Conservation (phyloP, 1,284 basidiomycete species). For the Fistulinella cinereoalba region DNA sequence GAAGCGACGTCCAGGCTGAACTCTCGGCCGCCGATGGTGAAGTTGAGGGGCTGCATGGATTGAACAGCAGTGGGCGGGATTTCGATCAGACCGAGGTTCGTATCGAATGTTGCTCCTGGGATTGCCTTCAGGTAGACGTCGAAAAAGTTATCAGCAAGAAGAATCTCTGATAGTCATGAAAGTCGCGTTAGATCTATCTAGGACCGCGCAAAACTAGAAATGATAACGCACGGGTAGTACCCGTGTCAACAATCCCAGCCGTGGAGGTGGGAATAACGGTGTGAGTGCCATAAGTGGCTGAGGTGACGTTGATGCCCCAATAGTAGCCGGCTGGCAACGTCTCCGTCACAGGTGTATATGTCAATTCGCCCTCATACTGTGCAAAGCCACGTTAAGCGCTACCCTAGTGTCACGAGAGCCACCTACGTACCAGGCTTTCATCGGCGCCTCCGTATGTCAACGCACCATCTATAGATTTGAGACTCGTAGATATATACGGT, state of each 20-base stretch:
- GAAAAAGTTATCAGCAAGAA: slow-evolving; percentile 24
- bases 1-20: slow-evolving; percentile 23
- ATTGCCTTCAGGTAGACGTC: slow-evolving; percentile 17
- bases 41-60: slow-evolving; percentile 20
- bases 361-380: slow-evolving; percentile 20
- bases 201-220: background rate
- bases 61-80: slow-evolving; percentile 16
- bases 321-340: slow-evolving; percentile 16
- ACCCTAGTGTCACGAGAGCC: background rate
- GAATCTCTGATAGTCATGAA: slow-evolving; percentile 10
- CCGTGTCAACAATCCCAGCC: slow-evolving; percentile 19
- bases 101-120: slow-evolving; percentile 17
- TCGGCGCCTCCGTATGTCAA: slow-evolving; percentile 28
- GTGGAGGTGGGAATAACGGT: slow-evolving; percentile 16
- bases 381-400: background rate
- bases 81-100: slow-evolving; percentile 16
- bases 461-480: slow-evolving; percentile 22
- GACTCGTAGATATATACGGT: background rate
- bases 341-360: slow-evolving; percentile 21
- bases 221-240: slow-evolving; percentile 18
- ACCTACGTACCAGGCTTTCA: slow-evolving; percentile 15
- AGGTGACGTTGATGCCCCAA: slow-evolving; percentile 29
- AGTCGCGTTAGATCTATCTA: background rate
- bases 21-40: slow-evolving; percentile 12
- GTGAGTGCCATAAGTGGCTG: slow-evolving; percentile 12